These are phyloP conservation scores for Cucumis hystrix DNA, from an alignment of 306 rosid genomes.

Conservation along the genomic window DNA sequence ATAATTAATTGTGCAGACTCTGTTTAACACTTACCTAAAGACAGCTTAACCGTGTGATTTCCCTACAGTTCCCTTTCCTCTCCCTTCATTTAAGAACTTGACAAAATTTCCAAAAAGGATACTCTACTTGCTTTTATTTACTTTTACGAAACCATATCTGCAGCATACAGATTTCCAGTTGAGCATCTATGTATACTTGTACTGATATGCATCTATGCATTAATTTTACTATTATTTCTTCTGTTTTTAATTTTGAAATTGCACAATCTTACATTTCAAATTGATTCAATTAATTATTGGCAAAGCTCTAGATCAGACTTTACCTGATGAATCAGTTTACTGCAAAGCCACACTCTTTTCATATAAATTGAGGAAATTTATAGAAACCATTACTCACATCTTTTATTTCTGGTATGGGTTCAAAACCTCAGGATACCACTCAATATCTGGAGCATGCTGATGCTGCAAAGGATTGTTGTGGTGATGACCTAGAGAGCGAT, in stretches of 20 bases:
- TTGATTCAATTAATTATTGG: not conserved
- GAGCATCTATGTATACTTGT: slow-evolving; percentile 1
- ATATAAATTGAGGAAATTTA: not conserved
- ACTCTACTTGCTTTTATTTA: not conserved
- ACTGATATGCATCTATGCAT: not conserved
- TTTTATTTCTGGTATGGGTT: slow-evolving; percentile 8
- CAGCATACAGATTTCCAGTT: not conserved
- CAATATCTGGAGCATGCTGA: not conserved
- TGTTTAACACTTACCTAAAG: slow-evolving; percentile 1
- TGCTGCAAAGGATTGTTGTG: not conserved
- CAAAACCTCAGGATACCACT: slow-evolving; percentile 2
- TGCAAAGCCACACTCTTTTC: not conserved
- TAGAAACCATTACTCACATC: not conserved
- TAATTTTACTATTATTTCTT: not conserved
- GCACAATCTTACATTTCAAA: not conserved
- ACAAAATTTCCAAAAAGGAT: not conserved
- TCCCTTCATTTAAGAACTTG: not conserved
- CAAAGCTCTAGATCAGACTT: not conserved
- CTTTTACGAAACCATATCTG: not conserved
- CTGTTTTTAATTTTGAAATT: not conserved
- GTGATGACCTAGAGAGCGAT: not conserved
- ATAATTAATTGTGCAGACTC: slow-evolving; percentile 4
- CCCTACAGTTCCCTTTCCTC: not conserved
- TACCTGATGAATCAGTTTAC: not conserved
- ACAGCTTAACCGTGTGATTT: slow-evolving; percentile 2